phyloP scores from a whole-genome alignment of 2,329 filamentous ascomycete species.

The Neofusicoccum kwambonambiense region DNA sequence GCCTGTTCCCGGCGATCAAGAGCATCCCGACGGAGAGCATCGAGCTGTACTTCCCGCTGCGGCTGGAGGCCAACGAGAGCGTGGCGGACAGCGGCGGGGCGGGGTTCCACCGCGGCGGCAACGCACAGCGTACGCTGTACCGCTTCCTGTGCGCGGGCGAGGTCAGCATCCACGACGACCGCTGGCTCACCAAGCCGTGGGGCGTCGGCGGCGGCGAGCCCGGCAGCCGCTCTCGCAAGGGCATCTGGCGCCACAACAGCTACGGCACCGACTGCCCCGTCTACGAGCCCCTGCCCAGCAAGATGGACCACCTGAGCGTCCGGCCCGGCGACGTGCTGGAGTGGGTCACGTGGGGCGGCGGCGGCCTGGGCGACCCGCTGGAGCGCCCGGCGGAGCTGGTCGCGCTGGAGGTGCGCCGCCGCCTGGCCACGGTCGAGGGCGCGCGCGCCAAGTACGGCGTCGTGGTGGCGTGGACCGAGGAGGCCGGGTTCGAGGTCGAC shows the following conservation, averaged over 20 bases:
- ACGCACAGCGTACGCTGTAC: conserved; percentile 50
- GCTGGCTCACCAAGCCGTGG: conserved; percentile 53
- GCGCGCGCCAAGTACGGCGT: conserved; percentile 49
- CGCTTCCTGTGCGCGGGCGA: conserved; percentile 48
- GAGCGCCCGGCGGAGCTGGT: conserved; percentile 45
- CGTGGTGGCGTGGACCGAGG: conserved; percentile 33
- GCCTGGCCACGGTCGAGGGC: conserved; percentile 41
- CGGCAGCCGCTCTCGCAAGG: conserved; percentile 44
- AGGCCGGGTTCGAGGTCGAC: conserved; percentile 36
- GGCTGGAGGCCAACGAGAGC: conserved; percentile 50
- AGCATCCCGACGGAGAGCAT: conserved; percentile 51
- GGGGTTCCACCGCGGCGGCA: conserved; percentile 49
- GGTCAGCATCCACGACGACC: conserved; percentile 49
- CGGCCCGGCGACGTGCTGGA: conserved; percentile 49
- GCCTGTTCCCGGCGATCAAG: conserved; percentile 52
- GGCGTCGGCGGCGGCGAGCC: conserved; percentile 49
- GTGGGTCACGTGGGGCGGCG: conserved; percentile 53
- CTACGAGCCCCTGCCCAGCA: conserved; percentile 39
- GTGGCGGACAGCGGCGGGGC: conserved; percentile 50
- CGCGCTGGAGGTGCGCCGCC: conserved; percentile 47
- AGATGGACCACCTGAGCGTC: conserved; percentile 50
- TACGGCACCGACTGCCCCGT: conserved; percentile 31
- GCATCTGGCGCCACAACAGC: conserved; percentile 43
- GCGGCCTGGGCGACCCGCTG: conserved; percentile 49
- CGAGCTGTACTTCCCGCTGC: conserved; percentile 49